Evolutionary conservation across 1,284 basidiomycete species (phyloP).

Genomic region (Fomitopsis schrenkii): DNA sequence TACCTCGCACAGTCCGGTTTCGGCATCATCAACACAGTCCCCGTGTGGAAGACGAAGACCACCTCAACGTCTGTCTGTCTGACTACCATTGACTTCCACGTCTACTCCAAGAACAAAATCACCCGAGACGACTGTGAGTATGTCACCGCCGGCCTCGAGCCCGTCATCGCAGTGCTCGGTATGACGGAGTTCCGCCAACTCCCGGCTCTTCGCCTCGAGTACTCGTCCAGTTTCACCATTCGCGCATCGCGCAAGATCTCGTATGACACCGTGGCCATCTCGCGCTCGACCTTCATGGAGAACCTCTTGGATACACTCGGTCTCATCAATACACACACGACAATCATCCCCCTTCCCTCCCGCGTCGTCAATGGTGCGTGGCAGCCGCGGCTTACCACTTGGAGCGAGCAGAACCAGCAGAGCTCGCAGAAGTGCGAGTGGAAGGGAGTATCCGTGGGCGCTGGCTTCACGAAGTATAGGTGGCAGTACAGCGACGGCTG

Average conservation of each 20-base stretch:
- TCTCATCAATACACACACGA: constrained; percentile 26
- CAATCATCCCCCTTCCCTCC: constrained; percentile 26
- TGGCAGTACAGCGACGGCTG: constrained; percentile 28
- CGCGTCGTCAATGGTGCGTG: constrained; percentile 23
- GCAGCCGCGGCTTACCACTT: constrained; percentile 23
- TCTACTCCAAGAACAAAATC: constrained; percentile 20
- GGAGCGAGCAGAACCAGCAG: constrained; percentile 23
- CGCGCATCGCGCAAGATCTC: constrained; percentile 19
- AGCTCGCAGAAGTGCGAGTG: constrained; percentile 22
- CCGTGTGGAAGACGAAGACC: constrained; percentile 20
- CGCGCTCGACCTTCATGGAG: constrained; percentile 26
- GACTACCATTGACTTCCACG: constrained; percentile 27
- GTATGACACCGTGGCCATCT: constrained; percentile 27
- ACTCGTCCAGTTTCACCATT: constrained; percentile 22
- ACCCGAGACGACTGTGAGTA: constrained; percentile 20
- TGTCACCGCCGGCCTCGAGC: constrained; percentile 15
- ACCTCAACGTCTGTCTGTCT: constrained; percentile 21
- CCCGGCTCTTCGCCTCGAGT: constrained; percentile 18
- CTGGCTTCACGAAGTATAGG: constrained; percentile 19
- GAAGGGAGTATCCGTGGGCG: constrained; percentile 15
- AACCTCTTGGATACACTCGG: constrained; percentile 23
- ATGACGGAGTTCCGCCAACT: constrained; percentile 21
- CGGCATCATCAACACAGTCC: constrained; percentile 29
- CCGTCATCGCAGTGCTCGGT: constrained; percentile 27
- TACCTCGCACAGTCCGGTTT: constrained; percentile 21